phyloP scores from a whole-genome alignment of 192 early-diverging fungal species.

The Radiomyces spectabilis region DNA sequence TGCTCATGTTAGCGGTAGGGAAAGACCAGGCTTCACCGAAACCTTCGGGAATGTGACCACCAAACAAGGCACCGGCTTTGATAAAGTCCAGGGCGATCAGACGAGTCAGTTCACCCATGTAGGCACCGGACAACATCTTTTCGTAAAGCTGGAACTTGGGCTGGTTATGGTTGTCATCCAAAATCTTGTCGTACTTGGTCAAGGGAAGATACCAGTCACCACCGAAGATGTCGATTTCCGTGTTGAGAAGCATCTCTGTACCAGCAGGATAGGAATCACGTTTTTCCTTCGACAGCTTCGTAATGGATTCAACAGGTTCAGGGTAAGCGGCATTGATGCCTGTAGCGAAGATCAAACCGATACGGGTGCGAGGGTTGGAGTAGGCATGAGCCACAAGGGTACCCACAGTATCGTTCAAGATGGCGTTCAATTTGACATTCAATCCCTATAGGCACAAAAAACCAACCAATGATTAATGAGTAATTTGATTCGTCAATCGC shows the following conservation, averaged over 20 bases:
- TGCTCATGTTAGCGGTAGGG: conserved; percentile 38
- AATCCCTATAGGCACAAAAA: conserved; percentile 38
- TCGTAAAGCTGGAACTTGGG: conserved; percentile 87
- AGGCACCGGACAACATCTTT: conserved; percentile 94
- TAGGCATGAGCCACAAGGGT: conserved; percentile 90
- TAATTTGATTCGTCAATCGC: too few species aligned
- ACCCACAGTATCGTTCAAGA: conserved; percentile 96
- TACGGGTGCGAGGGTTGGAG: conserved; percentile 64
- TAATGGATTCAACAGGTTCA: conserved; percentile 67
- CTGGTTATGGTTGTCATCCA: conserved; percentile 74
- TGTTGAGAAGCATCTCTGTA: conserved; percentile 91
- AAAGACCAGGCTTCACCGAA: conserved; percentile 54
- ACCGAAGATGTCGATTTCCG: conserved; percentile 87
- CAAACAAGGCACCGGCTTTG: conserved; percentile 69
- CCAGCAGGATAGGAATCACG: conserved; percentile 30
- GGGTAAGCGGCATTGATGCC: conserved; percentile 97
- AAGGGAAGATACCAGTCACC: conserved; percentile 70
- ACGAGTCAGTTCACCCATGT: conserved; percentile 87
- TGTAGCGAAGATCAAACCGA: conserved; percentile 89
- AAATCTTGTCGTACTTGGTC: conserved; percentile 77
- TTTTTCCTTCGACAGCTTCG: conserved; percentile 57
- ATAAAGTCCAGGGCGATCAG: conserved; percentile 76
- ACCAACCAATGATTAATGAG: too few species aligned
- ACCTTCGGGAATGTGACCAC: conserved; percentile 49
- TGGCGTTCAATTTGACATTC: conserved; percentile 73